Conservation (phyloP, 2,329 filamentous ascomycete genomes). For the Fusarium sp. region DNA sequence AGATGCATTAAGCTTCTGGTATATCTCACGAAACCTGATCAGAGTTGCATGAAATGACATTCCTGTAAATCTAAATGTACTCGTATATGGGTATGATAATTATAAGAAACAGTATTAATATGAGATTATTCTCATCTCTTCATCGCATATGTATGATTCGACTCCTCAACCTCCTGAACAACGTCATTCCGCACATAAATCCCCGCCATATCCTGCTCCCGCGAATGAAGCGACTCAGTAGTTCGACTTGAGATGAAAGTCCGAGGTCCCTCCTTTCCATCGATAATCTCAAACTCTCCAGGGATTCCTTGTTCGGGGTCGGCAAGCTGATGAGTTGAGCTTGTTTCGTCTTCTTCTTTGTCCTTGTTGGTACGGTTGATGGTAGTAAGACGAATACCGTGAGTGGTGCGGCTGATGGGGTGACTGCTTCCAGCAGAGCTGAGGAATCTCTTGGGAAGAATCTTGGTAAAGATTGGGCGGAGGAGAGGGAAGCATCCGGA, state of each 20-base stretch:
- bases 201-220: slow-evolving; percentile 8
- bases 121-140: background rate
- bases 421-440: slow-evolving; percentile 36
- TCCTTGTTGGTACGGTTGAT: slow-evolving; percentile 35
- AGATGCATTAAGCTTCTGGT: background rate
- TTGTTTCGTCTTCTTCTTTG: slow-evolving; percentile 33
- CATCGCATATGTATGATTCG: slow-evolving; percentile 2
- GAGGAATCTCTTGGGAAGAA: slow-evolving; percentile 37
- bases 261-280: slow-evolving; percentile 10
- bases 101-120: background rate
- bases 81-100: background rate
- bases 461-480: slow-evolving; percentile 35
- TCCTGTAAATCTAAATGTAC: no score
- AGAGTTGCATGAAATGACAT: background rate
- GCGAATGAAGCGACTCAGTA: background rate
- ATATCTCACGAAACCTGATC: background rate
- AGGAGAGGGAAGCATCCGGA: slow-evolving; percentile 39
- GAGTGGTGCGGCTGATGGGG: slow-evolving; percentile 29
- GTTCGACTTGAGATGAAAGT: slow-evolving; percentile 25
- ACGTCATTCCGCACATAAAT: slow-evolving; percentile 36
- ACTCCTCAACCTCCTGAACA: slow-evolving; percentile 26
- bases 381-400: slow-evolving; percentile 29
- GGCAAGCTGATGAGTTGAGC: slow-evolving; percentile 37
- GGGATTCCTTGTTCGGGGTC: slow-evolving; percentile 23
- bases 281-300: slow-evolving; percentile 22